phyloP scores from a whole-genome alignment of 192 early-diverging fungal genomes.

The Cetraspora pellucida region DNA sequence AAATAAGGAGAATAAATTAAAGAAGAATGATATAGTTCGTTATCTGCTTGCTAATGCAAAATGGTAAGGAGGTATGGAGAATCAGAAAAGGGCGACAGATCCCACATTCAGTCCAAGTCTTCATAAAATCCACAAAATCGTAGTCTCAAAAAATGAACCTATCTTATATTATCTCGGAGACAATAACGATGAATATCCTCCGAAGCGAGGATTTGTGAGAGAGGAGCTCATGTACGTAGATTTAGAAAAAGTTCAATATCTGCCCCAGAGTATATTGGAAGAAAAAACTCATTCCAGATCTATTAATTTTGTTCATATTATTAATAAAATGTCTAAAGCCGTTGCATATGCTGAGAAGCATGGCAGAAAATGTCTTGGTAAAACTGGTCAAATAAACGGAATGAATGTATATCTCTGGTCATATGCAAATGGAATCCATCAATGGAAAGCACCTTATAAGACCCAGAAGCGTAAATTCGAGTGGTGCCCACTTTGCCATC shows the following conservation, averaged over 20 bases:
- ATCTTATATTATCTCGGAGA: conserved; percentile 10
- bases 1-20: not conserved
- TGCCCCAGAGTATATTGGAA: conserved; percentile 17
- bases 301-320: conserved; percentile 10
- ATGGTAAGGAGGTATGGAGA: conserved; percentile 10
- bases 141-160: not conserved
- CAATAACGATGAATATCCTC: not conserved
- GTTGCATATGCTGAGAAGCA: not conserved
- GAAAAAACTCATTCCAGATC: conserved; percentile 5
- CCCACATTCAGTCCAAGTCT: not conserved
- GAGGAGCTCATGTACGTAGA: not conserved
- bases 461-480: conserved; percentile 10
- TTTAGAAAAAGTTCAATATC: not conserved
- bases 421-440: conserved; percentile 9
- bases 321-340: conserved; percentile 11
- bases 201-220: not conserved
- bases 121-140: conserved; percentile 5
- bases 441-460: conserved; percentile 18
- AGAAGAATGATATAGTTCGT: not conserved
- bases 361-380: not conserved
- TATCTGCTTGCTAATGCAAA: not conserved
- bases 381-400: conserved; percentile 5
- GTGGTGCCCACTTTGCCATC: not conserved
- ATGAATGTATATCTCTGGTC: conserved; percentile 7
- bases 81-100: not conserved